Evolutionary conservation across 2,329 filamentous ascomycete genomes (phyloP), one percentile per base, ranked within the genome.

Genomic region (Coleophoma eucalyptorum): DNA sequence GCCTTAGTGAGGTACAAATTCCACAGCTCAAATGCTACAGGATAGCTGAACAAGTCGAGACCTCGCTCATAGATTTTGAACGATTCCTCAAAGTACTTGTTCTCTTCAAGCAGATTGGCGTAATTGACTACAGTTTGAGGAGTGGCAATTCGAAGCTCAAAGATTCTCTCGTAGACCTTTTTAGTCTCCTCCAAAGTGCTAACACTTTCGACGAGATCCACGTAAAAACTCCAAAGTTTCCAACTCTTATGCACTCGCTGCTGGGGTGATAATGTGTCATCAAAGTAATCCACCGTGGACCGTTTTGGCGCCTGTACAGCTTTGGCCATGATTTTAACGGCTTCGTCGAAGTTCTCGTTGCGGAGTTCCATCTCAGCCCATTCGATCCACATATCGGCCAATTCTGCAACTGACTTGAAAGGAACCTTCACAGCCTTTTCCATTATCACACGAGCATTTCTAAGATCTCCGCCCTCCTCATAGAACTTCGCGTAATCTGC

Each of bases 201-300:
- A 32, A 97, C 92, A 67, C 91, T 96, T 69, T 99, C 94, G 3
- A 99, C 92, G 1, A 99, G 81, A 67, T 99, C 94, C 38, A 99
- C 92, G 62, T 99, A 99, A 75, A 99, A 99, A 70, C 91, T 96
- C 94, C 94, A 99, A 11, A 99, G 73, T 69, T 97, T 99, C 94
- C 94, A 99, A 66, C 90, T 96, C 77, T 99, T 99, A 74, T 99
- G 94, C 3, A 99, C 89, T 55, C 95, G 83, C 72, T 97, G 94
- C 67, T 99, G 94, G 4, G 94, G 93, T 2, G 90, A 91, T 6
- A 99, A 75, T 0, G 83, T 90, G 67, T 99, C 95, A 67, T 99
- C 94, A 64, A 97, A 99, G 67, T 97, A 99, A 72, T 99, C 94
- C n/a, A 99, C 91, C 2, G 85, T 95, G n/a, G 93, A 97, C 58